phyloP scores from a whole-genome alignment of 768 basidiomycete species.

The Strobilomyces dryophilus region DNA sequence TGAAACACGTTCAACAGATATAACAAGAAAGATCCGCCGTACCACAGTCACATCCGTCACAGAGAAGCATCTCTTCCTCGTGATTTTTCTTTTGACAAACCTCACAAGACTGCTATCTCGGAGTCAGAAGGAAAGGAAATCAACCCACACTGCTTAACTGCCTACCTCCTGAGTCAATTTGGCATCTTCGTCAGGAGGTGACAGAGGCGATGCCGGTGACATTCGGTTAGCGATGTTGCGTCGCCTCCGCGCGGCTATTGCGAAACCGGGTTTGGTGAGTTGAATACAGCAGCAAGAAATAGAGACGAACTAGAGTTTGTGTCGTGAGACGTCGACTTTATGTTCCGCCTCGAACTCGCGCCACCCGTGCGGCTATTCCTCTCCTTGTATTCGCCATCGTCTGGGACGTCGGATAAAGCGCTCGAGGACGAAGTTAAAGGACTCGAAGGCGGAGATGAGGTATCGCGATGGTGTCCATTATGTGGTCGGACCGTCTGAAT shows the following conservation, averaged over 20 bases:
- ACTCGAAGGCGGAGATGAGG: conserved; percentile 63
- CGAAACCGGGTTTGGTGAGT: conserved; percentile 16
- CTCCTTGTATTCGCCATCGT: conserved; percentile 65
- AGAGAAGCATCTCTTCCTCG: conserved; percentile 89
- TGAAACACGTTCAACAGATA: conserved; percentile 13
- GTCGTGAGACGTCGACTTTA: conserved; percentile 51
- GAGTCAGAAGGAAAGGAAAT: conserved; percentile 20
- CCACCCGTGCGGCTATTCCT: conserved; percentile 41
- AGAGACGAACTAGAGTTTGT: conserved; percentile 36
- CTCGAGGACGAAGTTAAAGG: conserved; percentile 77
- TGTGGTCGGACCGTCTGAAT: conserved; percentile 41
- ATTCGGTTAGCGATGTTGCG: conserved; percentile 19
- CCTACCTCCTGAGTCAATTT: conserved; percentile 53
- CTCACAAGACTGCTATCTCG: conserved; percentile 77
- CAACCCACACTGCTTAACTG: conserved; percentile 13
- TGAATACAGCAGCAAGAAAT: conserved; percentile 1
- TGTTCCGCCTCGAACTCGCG: conserved; percentile 47
- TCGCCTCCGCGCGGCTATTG: conserved; percentile 32
- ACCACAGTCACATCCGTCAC: conserved; percentile 85
- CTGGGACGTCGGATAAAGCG: conserved; percentile 74
- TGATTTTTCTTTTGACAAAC: conserved; percentile 87
- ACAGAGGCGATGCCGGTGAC: conserved; percentile 19
- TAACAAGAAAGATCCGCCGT: conserved; percentile 19
- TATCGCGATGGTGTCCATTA: conserved; percentile 37
- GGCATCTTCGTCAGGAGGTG: conserved; percentile 33